Percentiles rank a stretch among this genome's conserved stretches.
These are phyloP conservation scores for Dactylellina drechsleri DNA, from an alignment of 2,329 filamentous ascomycete genomes.

Conservation along the genomic window DNA sequence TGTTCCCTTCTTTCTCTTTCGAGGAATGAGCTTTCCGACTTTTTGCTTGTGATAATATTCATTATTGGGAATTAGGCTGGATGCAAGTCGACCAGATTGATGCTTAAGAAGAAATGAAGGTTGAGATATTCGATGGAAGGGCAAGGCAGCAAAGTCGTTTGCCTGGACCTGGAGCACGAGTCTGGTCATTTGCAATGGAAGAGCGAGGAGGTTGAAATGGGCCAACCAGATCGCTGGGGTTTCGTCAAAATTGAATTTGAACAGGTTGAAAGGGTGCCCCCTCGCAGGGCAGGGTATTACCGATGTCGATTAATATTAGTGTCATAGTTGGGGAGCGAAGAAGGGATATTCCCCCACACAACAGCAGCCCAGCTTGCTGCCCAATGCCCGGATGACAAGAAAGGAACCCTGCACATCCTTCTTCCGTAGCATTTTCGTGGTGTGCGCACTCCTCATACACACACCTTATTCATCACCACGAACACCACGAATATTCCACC, in stretches of 20 bases:
- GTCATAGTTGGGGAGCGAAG: slow-evolving; percentile 17
- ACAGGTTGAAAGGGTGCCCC: slow-evolving; percentile 12
- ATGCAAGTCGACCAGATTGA: not conserved
- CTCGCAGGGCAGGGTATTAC: slow-evolving; percentile 17
- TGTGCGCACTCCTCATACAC: not conserved
- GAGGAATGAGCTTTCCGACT: slow-evolving; percentile 18
- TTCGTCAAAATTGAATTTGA: slow-evolving; percentile 12
- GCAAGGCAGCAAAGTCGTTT: slow-evolving; percentile 9
- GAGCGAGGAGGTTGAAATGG: slow-evolving; percentile 38
- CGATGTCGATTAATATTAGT: not conserved
- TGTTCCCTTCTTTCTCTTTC: not conserved
- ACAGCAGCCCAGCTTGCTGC: not conserved
- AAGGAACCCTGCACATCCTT: slow-evolving; percentile 3
- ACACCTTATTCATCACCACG: slow-evolving; percentile 6
- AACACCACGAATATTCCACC: too few relatives aligned
- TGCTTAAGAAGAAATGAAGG: too few relatives aligned
- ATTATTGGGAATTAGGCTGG: not conserved
- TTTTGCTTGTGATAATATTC: slow-evolving; percentile 47
- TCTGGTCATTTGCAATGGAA: too few relatives aligned
- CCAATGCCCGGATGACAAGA: not conserved
- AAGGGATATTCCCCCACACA: slow-evolving; percentile 43
- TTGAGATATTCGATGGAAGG: slow-evolving; percentile 11
- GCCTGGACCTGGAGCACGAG: not conserved
- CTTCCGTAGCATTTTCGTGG: slow-evolving; percentile 51
- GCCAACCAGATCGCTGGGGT: slow-evolving; percentile 34